Evolutionary conservation across 495 filamentous ascomycete species (phyloP), one percentile per base, ranked within the genome.

Genomic region (Jackrogersella minutella): DNA sequence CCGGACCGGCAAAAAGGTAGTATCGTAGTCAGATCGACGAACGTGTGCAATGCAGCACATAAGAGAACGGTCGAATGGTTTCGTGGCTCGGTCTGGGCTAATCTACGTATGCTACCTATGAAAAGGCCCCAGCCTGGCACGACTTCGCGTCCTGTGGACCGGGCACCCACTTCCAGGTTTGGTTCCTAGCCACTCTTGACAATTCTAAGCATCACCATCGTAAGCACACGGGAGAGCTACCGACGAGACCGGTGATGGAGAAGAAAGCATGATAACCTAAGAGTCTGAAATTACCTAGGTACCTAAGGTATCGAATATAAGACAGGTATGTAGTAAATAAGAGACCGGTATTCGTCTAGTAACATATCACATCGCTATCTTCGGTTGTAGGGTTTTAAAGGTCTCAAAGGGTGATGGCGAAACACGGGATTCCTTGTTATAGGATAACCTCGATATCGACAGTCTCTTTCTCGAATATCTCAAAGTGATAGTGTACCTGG

Each of bases 1-100:
- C 37, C 65, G 53, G 53, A 19, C 31, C 58, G 65, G 65, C 54
- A 46, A 31, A 49, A 46, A 46, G 40, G 65, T 68, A 62, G 52
- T 58, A 68, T 62, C 46, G 58, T 16, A 58, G 58, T 53, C 44
- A 67, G 64, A 67, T 66, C 63, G 63, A 58, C 63, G 41, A 41
- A 54, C 59, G 40, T 40, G 46, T 59, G 47, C 17, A 58, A 61
- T 66, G 51, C 64, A 34, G 44, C 19, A 61, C 33, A 19, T 13
- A 9, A 39, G 30, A 31, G 28, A 31, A 22, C 22, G 6, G 46
- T 51, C 54, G 37, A 36, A 51, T 58, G n/a, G 22, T 14, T 43
- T 58, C 17, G 36, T 11, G 31, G 10, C 13, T 14, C 11, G 34
- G 47, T 44, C 34, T 34, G 30, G 40, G 33, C 44, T 60, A 60